These are phyloP conservation scores for Rosa lucieae DNA, from an alignment of 306 rosid genomes.

Conservation along the genomic window DNA sequence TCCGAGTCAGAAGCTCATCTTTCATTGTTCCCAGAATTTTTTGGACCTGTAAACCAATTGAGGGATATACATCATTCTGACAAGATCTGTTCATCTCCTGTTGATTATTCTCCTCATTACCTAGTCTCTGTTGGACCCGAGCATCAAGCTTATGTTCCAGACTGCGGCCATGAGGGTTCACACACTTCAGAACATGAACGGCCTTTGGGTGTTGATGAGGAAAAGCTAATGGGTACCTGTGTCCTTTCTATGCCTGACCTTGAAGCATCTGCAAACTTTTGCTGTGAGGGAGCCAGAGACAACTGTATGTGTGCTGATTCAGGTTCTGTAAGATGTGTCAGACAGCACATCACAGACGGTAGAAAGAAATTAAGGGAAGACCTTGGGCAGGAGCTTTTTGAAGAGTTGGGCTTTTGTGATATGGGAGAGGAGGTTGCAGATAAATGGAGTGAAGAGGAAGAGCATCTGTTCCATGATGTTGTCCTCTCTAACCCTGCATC, in stretches of 20 bases:
- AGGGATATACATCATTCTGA: constrained; percentile 28
- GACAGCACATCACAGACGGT: constrained; percentile 28
- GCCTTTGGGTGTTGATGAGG: constrained; percentile 16
- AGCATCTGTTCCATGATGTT: constrained; percentile 28
- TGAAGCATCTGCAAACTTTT: constrained; percentile 21
- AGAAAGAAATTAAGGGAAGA: constrained; percentile 32
- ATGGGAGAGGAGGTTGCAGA: constrained; percentile 42
- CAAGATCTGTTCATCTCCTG: constrained; percentile 21
- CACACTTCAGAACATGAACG: constrained; percentile 7
- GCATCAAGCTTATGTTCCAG: constrained; percentile 39
- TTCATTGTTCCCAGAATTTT: constrained; percentile 38
- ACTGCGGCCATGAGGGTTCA: constrained; percentile 27
- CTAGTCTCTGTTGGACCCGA: constrained; percentile 39
- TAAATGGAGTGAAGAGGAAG: constrained; percentile 39
- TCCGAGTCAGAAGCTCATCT: constrained; percentile 34
- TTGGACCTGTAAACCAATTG: constrained; percentile 24
- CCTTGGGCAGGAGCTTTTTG: constrained; percentile 26
- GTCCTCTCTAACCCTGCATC: constrained; percentile 36
- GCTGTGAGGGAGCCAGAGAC: constrained; percentile 14
- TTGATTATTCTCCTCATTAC: constrained; percentile 26
- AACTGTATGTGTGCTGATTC: constrained; percentile 31
- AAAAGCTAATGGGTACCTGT: constrained; percentile 31
- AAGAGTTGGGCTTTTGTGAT: constrained; percentile 37
- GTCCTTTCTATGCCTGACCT: constrained; percentile 31
- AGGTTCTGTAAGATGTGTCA: constrained; percentile 40